A percentile compares a stretch with the other conserved stretches of the same genome.
phyloP scores from a whole-genome alignment of 805 yeast genomes.

The Zygoascus flipseniorum region DNA sequence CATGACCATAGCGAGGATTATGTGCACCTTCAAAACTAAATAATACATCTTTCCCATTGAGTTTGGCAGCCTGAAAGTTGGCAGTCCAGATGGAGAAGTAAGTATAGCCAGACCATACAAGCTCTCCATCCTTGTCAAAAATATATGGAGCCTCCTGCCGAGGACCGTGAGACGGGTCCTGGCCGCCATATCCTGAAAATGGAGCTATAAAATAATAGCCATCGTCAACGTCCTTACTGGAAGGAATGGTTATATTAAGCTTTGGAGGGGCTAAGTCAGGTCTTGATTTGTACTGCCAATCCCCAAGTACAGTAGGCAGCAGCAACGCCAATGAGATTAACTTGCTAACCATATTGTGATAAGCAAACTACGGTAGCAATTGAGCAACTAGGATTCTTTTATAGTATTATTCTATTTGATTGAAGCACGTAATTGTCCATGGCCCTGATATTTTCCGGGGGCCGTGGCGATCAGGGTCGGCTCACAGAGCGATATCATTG shows the following conservation, averaged over 20 bases:
- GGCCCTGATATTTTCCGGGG: not conserved
- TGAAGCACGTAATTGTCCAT: not conserved
- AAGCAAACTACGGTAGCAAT: not conserved
- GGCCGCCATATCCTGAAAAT: conserved; percentile 7
- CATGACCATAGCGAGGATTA: conserved; percentile 11
- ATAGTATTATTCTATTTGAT: not conserved
- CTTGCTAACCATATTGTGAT: not conserved
- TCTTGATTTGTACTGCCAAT: conserved; percentile 10
- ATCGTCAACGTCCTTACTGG: conserved; percentile 2
- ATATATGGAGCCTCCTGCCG: conserved; percentile 10
- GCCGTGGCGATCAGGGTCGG: not conserved
- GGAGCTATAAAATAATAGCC: conserved; percentile 10
- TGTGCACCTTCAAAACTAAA: conserved; percentile 7
- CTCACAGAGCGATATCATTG: not conserved
- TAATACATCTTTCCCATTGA: conserved; percentile 6
- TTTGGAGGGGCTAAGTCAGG: conserved; percentile 11
- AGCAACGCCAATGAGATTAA: not conserved
- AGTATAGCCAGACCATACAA: conserved; percentile 12
- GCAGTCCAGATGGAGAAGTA: conserved; percentile 6
- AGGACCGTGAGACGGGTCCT: conserved; percentile 5
- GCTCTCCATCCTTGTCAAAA: conserved; percentile 9
- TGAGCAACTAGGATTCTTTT: not conserved
- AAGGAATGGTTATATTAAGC: conserved; percentile 10
- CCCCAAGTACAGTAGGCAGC: conserved; percentile 1
- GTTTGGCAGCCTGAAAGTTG: conserved; percentile 7